A percentile compares a stretch with the other conserved stretches of the same genome.
Conservation (phyloP, 2,329 filamentous ascomycete species). For the Cadophora sp. region DNA sequence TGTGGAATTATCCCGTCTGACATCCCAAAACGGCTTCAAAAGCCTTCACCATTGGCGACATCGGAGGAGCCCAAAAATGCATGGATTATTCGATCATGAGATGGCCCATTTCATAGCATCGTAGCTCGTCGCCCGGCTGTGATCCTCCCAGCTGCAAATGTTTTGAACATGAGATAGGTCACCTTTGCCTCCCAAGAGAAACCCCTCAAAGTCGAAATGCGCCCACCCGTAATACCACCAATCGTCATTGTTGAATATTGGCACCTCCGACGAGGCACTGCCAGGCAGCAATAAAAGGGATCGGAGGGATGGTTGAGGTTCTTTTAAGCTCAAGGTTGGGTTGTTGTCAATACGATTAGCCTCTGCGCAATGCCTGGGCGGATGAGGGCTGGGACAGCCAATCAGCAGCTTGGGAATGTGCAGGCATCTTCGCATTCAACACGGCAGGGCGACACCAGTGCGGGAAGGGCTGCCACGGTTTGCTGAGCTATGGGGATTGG, state of each 20-base stretch:
- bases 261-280: constrained; percentile 4
- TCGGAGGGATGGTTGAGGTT: constrained; percentile 1
- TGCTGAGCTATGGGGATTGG: background rate
- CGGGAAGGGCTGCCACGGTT: constrained; percentile 1
- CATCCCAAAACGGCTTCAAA: background rate
- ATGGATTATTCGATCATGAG: background rate
- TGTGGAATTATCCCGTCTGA: constrained; percentile 11
- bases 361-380: background rate
- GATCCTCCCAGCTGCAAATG: background rate
- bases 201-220: background rate
- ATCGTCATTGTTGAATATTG: background rate
- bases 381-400: background rate
- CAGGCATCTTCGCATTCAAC: constrained; percentile 21
- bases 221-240: background rate
- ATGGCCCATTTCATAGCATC: background rate
- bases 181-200: background rate
- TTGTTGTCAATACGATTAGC: background rate
- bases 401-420: constrained; percentile 3
- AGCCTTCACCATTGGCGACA: background rate
- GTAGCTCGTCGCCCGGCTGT: background rate
- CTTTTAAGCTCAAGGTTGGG: constrained; percentile 11
- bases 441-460: background rate
- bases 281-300: constrained; percentile 13
- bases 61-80: background rate
- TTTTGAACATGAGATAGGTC: background rate